Conservation (phyloP, 2,329 filamentous ascomycete genomes). For the Ophiostoma triangulosporum region DNA sequence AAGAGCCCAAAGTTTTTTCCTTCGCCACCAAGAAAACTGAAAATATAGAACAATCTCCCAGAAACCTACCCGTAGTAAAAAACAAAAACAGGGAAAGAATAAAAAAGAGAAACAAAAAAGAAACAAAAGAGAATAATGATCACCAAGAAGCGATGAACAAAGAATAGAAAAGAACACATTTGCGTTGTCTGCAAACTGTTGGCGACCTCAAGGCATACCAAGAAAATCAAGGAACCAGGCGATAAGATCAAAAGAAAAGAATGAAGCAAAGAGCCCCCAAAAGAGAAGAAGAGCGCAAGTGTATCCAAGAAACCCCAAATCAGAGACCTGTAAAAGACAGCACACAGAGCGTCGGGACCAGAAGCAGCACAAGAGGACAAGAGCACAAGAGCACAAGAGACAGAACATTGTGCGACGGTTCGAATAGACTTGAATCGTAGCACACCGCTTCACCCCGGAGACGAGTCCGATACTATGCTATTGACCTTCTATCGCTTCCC, state of each 20-base stretch:
- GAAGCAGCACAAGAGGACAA: background rate
- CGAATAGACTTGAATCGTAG: no score
- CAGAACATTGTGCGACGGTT: no score
- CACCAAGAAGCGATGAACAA: background rate
- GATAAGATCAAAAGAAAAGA: background rate
- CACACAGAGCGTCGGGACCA: no score
- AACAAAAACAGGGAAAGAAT: background rate
- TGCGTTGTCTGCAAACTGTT: background rate
- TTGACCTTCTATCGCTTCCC: background rate
- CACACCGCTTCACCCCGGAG: background rate
- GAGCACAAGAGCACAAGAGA: background rate
- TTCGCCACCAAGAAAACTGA: constrained; percentile 10
- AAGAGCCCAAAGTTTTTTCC: constrained; percentile 9
- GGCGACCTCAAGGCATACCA: background rate
- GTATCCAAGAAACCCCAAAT: background rate
- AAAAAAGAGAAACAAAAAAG: background rate
- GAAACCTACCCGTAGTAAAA: constrained; percentile 8
- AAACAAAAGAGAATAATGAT: background rate
- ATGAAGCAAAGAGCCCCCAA: background rate
- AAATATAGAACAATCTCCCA: background rate
- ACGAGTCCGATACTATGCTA: no score
- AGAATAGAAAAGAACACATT: background rate
- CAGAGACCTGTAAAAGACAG: background rate
- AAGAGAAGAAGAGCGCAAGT: background rate
- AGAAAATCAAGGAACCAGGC: background rate